A percentile compares a stretch with the other conserved stretches of the same genome.
Evolutionary conservation across 257 asterid genomes (phyloP).

Genomic region (Solanum sejunctum): DNA sequence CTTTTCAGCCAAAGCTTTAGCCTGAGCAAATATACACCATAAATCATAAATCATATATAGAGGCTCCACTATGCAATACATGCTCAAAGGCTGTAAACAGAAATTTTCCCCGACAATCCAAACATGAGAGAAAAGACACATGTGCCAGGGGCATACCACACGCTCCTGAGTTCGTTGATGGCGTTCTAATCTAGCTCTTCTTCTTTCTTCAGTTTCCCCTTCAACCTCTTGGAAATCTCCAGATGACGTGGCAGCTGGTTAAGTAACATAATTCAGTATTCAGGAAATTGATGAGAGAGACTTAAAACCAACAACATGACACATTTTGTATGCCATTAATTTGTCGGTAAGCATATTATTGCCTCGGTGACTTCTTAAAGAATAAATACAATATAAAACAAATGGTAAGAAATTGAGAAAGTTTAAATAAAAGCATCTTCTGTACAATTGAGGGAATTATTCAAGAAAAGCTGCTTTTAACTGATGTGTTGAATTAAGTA

Average conservation of each 20-base stretch:
- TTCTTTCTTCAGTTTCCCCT: slow-evolving; percentile 94
- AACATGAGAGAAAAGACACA: neutral
- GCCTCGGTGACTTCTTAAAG: neutral
- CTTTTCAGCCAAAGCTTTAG: slow-evolving; percentile 95
- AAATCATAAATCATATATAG: neutral
- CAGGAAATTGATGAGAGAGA: slow-evolving; percentile 9
- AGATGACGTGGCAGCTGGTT: slow-evolving; percentile 51
- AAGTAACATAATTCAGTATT: slow-evolving; percentile 13
- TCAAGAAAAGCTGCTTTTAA: neutral
- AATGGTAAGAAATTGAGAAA: neutral
- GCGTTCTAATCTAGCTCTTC: slow-evolving; percentile 91
- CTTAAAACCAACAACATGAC: neutral
- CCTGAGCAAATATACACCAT: slow-evolving; percentile 32
- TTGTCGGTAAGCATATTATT: neutral
- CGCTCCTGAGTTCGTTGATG: slow-evolving; percentile 95
- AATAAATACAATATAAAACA: neutral
- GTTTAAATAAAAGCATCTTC: neutral
- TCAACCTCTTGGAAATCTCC: slow-evolving; percentile 84
- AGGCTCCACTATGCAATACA: neutral
- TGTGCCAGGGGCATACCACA: slow-evolving; percentile 41
- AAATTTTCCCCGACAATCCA: neutral
- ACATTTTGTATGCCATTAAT: neutral
- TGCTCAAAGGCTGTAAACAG: neutral
- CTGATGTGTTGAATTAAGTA: neutral
- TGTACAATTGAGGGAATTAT: neutral